These are phyloP conservation scores for Carpinus viminea DNA, from an alignment of 306 rosid genomes.

Conservation along the genomic window DNA sequence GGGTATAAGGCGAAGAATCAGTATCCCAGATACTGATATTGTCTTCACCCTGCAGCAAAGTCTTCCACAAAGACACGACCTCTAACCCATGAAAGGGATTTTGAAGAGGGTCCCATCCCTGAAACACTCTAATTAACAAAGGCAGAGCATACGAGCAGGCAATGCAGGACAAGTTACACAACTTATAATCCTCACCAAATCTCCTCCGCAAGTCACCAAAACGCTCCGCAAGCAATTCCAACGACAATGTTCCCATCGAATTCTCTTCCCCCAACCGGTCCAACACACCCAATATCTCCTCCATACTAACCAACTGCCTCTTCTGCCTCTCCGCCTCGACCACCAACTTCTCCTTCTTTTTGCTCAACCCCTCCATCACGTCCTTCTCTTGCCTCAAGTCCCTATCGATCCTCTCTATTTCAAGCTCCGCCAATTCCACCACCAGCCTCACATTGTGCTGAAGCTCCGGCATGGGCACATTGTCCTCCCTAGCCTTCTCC, in stretches of 20 bases:
- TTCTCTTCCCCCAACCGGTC: conserved; percentile 60
- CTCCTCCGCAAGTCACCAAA: conserved; percentile 59
- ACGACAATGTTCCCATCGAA: conserved; percentile 55
- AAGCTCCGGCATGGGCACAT: conserved; percentile 60
- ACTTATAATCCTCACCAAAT: conserved; percentile 64
- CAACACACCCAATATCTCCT: conserved; percentile 52
- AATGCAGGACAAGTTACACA: conserved; percentile 81
- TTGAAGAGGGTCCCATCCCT: conserved; percentile 89
- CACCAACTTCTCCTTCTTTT: conserved; percentile 71
- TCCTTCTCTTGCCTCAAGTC: conserved; percentile 31
- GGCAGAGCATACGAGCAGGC: conserved; percentile 86
- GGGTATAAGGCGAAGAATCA: conserved; percentile 64
- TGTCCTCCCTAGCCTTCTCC: conserved; percentile 44
- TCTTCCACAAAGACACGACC: conserved; percentile 65
- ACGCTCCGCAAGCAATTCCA: conserved; percentile 68
- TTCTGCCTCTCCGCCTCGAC: conserved; percentile 58
- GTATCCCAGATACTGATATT: conserved; percentile 72
- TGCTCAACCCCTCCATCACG: conserved; percentile 49
- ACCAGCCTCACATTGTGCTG: conserved; percentile 53
- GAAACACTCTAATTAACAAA: conserved; percentile 75
- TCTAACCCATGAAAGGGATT: conserved; percentile 73
- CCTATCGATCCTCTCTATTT: conserved; percentile 55
- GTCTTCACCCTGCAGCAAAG: conserved; percentile 68
- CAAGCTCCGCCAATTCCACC: conserved; percentile 50
- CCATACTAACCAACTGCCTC: conserved; percentile 62